Evolutionary conservation across 345 rosid genomes (phyloP), one percentile per base, ranked within the genome.

Genomic region (Moricandia arvensis): DNA sequence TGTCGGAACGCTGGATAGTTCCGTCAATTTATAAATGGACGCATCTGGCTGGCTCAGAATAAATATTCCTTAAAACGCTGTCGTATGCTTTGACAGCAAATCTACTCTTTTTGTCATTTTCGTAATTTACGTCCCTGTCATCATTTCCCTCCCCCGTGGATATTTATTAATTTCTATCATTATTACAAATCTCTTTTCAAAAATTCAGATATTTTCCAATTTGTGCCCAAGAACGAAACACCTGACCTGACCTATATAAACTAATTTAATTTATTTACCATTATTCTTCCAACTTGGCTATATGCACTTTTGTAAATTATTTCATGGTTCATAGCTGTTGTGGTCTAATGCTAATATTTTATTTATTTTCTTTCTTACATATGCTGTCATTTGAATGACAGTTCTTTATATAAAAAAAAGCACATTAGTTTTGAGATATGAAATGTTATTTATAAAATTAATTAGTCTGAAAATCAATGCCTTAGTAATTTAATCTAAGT

Each of bases 31-130:
- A 13, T 43, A 43, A 43, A 43, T 43, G 15, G 86, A 70, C 64
- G 49, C 73, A 13, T 49, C 76, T 74, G 74, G 87, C 76, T 74
- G 74, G 87, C 78, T 47, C 68, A 75, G 83, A 55, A 69, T 2
- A 54, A 5, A 63, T 70, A 18, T 55, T 63, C 31, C 26, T 38
- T 21, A 5, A 5, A 69, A 70, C 75, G 75, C 71, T 76, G 80
- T 70, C 75, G 80, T 69, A 53, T 69, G 27, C 70, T 6, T 63
- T 63, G 71, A 76, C 80, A 76, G 71, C 70, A 75, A 69, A 69
- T 69, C 75, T 63, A 12, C 51, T 38, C 37, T 41, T 26, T 61
- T 68, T 75, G 79, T 75, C 54, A 43, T 21, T 75, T 75, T 75
- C 55, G 62, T 75, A 33, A n/a, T 37, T 75, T 61, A 68, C 63